phyloP scores from a whole-genome alignment of 1,139 yeast genomes.

The Nakaseomyces sp. region DNA sequence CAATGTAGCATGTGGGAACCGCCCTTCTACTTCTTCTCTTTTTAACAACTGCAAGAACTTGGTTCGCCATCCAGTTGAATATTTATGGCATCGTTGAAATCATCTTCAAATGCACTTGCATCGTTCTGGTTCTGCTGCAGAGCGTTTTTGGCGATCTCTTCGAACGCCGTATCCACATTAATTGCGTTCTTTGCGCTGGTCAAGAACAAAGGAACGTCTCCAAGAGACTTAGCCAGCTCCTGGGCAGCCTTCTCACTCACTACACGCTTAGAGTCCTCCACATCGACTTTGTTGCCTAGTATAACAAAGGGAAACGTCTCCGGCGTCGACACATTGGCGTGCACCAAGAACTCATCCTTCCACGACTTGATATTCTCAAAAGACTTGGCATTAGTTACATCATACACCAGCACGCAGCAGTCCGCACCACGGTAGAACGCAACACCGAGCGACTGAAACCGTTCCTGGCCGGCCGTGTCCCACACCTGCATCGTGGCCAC shows the following conservation, averaged over 20 bases:
- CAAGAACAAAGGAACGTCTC: conserved; percentile 87
- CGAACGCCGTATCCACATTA: conserved; percentile 91
- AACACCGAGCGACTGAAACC: conserved; percentile 93
- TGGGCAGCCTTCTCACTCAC: conserved; percentile 79
- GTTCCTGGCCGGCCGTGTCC: conserved; percentile 99
- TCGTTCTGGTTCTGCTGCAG: conserved; percentile 83
- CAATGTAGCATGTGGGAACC: no score
- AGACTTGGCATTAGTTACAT: conserved; percentile 86
- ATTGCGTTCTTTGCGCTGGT: conserved; percentile 92
- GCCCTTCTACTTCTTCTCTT: no score
- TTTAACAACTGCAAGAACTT: conserved; percentile 67
- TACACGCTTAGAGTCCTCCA: conserved; percentile 81
- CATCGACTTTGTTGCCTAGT: conserved; percentile 90
- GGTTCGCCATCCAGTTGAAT: conserved; percentile 82
- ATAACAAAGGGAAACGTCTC: conserved; percentile 93
- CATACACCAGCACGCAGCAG: conserved; percentile 93
- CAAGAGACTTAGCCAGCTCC: conserved; percentile 75
- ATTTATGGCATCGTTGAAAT: conserved; percentile 91
- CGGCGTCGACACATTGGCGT: conserved; percentile 87
- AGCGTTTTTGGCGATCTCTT: conserved; percentile 92
- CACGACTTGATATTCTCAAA: conserved; percentile 84
- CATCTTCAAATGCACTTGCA: conserved; percentile 82
- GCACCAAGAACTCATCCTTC: conserved; percentile 92
- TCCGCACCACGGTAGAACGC: conserved; percentile 98
- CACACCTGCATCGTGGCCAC: conserved; percentile 82